phyloP scores from a whole-genome alignment of 306 rosid genomes.

The Gastrolobium bilobum region DNA sequence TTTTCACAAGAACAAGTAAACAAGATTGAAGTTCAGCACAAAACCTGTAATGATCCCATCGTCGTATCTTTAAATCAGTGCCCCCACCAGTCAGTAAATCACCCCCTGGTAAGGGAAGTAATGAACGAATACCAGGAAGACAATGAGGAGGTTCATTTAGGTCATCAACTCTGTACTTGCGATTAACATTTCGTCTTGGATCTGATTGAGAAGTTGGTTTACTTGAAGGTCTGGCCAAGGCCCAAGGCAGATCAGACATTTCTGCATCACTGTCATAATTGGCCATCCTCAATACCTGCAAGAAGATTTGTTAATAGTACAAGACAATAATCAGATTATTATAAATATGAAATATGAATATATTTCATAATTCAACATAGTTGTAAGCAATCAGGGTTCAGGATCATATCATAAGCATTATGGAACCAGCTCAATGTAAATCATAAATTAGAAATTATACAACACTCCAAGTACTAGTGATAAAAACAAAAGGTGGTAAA shows the following conservation, averaged over 20 bases:
- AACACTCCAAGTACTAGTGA: conserved; percentile 28
- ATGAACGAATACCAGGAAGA: conserved; percentile 87
- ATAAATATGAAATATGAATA: conserved; percentile 31
- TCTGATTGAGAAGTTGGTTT: conserved; percentile 70
- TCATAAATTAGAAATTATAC: conserved; percentile 18
- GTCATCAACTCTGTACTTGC: conserved; percentile 91
- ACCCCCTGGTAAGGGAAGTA: conserved; percentile 98
- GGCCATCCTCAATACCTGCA: conserved; percentile 80
- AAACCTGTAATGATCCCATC: conserved; percentile 95
- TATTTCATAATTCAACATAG: conserved; percentile 32
- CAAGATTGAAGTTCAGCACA: conserved; percentile 38
- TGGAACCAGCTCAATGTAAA: conserved; percentile 8
- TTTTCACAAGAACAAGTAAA: conserved; percentile 17
- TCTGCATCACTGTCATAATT: conserved; percentile 82
- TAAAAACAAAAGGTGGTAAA: conserved; percentile 28
- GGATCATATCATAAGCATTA: conserved; percentile 35
- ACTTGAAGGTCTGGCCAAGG: conserved; percentile 79
- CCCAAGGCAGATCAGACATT: conserved; percentile 88
- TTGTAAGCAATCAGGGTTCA: conserved; percentile 14
- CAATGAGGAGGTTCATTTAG: conserved; percentile 87
- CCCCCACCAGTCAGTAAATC: conserved; percentile 95
- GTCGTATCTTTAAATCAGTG: conserved; percentile 94
- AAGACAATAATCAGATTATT: conserved; percentile 30
- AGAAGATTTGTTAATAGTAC: conserved; percentile 40
- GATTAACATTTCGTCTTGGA: conserved; percentile 77